A percentile compares a stretch with the other conserved stretches of the same genome.
These are phyloP conservation scores for Plasmodium relictum DNA, from an alignment of 169 alveolate species.

Conservation along the genomic window DNA sequence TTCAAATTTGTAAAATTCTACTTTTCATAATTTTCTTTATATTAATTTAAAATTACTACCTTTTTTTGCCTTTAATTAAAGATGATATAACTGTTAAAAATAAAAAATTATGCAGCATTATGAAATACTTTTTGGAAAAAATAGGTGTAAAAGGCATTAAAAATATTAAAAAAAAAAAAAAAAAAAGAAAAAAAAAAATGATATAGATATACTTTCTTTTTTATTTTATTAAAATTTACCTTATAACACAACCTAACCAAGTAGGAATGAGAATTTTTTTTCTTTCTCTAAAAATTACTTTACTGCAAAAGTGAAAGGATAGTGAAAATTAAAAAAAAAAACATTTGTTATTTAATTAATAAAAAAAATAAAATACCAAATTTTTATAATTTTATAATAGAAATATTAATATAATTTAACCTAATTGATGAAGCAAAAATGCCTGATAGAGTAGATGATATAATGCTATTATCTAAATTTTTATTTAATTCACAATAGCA, in stretches of 20 bases:
- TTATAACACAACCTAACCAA: constrained; percentile 62
- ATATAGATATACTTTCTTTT: neutral
- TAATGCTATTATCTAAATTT: constrained; percentile 5
- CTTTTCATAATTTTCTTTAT: too few species aligned
- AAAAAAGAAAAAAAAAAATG: neutral
- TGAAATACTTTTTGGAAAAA: neutral
- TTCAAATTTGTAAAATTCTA: too few species aligned
- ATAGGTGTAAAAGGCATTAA: neutral
- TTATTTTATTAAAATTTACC: constrained; percentile 9
- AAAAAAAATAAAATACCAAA: too few species aligned
- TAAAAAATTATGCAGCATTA: neutral
- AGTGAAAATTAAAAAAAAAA: neutral
- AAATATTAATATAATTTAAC: neutral
- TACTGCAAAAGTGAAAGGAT: constrained; percentile 1
- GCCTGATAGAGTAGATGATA: constrained; percentile 48
- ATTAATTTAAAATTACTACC: neutral
- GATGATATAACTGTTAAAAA: constrained; percentile 24
- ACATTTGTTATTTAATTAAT: neutral
- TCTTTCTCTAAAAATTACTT: constrained; percentile 36
- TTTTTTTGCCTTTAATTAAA: constrained; percentile 17
- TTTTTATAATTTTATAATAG: too few species aligned
- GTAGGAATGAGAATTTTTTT: constrained; percentile 36
- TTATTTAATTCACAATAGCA: constrained; percentile 53
- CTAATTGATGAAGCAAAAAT: constrained; percentile 37
- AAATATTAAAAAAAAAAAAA: neutral